Conservation (phyloP, 176 grass and related monocot genomes). For the Hyparrhenia diplandra region DNA sequence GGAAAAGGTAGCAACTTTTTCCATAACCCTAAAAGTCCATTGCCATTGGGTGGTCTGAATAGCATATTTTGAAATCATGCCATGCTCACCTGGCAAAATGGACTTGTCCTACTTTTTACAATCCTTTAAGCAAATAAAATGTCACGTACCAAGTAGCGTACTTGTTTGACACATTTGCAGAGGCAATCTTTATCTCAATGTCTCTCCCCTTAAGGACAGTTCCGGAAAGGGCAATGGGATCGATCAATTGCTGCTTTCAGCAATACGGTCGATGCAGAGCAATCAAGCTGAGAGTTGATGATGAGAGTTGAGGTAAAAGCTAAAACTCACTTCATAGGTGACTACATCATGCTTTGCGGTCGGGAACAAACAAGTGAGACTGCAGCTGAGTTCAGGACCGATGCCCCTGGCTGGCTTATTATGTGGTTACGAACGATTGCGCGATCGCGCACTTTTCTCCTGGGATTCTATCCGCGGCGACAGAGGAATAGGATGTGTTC, state of each 20-base stretch:
- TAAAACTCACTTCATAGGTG: background rate
- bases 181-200: too few relatives aligned
- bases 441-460: too few relatives aligned
- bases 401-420: background rate
- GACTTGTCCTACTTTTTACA: slow-evolving; percentile 24
- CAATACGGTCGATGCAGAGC: background rate
- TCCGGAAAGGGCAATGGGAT: slow-evolving; percentile 7
- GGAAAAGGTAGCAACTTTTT: background rate
- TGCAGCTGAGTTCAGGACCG: too few relatives aligned
- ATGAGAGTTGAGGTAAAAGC: too few relatives aligned
- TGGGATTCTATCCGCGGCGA: too few relatives aligned
- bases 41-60: background rate
- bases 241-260: background rate
- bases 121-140: background rate
- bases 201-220: slow-evolving; percentile 5
- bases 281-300: too few relatives aligned
- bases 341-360: too few relatives aligned
- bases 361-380: too few relatives aligned
- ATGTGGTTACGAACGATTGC: background rate
- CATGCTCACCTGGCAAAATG: background rate
- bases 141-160: too few relatives aligned
- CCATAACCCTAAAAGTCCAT: background rate
- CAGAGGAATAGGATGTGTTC: too few relatives aligned
- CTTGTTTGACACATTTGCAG: too few relatives aligned
- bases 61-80: background rate